Percentiles rank a stretch among this genome's conserved stretches.
These are phyloP conservation scores for Hordeum marinum DNA, from an alignment of 176 grass and related monocot species.

Conservation along the genomic window DNA sequence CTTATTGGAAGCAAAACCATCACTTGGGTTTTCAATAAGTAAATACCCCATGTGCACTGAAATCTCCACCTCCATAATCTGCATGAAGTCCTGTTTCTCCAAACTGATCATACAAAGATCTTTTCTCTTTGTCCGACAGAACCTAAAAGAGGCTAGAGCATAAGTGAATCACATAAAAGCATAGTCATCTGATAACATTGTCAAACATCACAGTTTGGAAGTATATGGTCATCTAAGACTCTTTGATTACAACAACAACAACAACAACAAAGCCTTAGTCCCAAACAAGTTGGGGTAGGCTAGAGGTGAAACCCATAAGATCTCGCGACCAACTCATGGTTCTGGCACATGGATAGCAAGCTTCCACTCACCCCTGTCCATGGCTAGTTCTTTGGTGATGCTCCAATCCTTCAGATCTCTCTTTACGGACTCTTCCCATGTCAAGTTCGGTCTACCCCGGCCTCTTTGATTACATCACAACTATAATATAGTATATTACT, in stretches of 20 bases:
- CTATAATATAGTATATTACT: neutral
- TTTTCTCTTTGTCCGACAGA: conserved; percentile 84
- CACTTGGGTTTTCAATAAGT: neutral
- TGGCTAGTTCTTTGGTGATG: too few relatives aligned
- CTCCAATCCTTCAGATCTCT: too few relatives aligned
- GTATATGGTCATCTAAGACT: neutral
- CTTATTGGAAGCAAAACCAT: neutral
- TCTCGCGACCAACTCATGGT: too few relatives aligned
- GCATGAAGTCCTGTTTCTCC: conserved; percentile 55
- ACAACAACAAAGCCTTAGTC: too few relatives aligned
- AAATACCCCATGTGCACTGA: conserved; percentile 53
- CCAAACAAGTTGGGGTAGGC: too few relatives aligned
- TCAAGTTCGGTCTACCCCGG: too few relatives aligned
- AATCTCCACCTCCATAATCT: conserved; percentile 37
- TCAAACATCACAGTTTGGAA: neutral
- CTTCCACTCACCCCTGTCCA: too few relatives aligned
- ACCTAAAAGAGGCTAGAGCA: conserved; percentile 41
- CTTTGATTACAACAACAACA: too few relatives aligned
- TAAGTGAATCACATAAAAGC: conserved; percentile 15
- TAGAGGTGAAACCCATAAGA: too few relatives aligned
- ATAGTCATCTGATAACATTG: conserved; percentile 5
- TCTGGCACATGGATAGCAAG: too few relatives aligned
- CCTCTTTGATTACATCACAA: neutral
- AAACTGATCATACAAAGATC: conserved; percentile 76
- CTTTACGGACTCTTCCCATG: too few relatives aligned